Conservation (phyloP, 495 filamentous ascomycete species). For the Sordaria brevicollis region DNA sequence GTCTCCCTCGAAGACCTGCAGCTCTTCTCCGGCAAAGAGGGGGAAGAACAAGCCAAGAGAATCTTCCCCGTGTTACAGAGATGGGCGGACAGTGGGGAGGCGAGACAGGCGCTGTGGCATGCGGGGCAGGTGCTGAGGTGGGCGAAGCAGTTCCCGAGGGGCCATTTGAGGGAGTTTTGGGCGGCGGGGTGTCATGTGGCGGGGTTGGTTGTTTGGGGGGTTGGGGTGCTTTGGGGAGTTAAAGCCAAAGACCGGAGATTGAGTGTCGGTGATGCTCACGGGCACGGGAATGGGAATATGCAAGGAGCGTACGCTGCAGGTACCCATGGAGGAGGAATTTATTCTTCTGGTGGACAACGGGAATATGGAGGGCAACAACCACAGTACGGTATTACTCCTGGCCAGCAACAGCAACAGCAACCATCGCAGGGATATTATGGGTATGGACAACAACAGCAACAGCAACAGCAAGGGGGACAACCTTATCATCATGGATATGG, state of each 20-base stretch:
- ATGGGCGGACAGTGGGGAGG: conserved; percentile 42
- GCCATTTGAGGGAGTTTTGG: conserved; percentile 45
- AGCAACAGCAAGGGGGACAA: not conserved
- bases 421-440: not conserved
- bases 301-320: not conserved
- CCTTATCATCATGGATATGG: conserved; percentile 24
- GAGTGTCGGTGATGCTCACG: too few relatives aligned
- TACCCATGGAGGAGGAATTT: too few relatives aligned
- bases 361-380: not conserved
- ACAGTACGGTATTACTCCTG: conserved; percentile 4
- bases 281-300: too few relatives aligned
- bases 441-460: not conserved
- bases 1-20: conserved; percentile 55
- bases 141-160: conserved; percentile 36
- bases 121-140: conserved; percentile 51
- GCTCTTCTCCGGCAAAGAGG: conserved; percentile 52
- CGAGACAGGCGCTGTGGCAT: conserved; percentile 50
- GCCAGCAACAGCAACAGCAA: not conserved
- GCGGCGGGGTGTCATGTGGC: conserved; percentile 53
- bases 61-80: conserved; percentile 41
- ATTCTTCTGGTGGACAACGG: too few relatives aligned
- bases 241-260: too few relatives aligned
- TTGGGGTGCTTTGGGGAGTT: conserved; percentile 44
- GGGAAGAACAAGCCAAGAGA: conserved; percentile 46
- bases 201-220: conserved; percentile 50